Evolutionary conservation across 306 rosid genomes (phyloP).

Genomic region (Vigna unguiculata): DNA sequence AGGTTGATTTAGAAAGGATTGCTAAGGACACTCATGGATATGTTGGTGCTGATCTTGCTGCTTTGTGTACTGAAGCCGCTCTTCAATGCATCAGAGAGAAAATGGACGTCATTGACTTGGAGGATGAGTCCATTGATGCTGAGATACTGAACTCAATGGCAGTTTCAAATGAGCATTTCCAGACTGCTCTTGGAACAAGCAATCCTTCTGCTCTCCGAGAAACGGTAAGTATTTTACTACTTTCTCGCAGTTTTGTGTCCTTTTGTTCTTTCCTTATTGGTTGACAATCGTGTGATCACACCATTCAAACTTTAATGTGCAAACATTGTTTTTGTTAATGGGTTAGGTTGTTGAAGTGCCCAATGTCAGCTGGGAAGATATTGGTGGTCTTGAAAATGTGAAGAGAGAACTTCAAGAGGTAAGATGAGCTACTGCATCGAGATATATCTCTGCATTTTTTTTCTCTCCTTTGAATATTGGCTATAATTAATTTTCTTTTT

Average conservation of each 20-base stretch:
- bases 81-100: conserved; percentile 98
- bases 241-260: neutral
- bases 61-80: conserved; percentile 97
- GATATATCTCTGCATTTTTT: neutral
- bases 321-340: conserved; percentile 31
- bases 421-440: conserved; percentile 30
- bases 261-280: conserved; percentile 32
- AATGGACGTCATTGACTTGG: conserved; percentile 96
- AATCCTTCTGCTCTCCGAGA: conserved; percentile 98
- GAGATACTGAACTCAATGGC: conserved; percentile 99
- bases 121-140: conserved; percentile 94
- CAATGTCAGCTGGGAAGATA: conserved; percentile 90
- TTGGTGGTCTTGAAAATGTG: conserved; percentile 98
- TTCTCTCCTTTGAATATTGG: conserved; percentile 14
- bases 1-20: conserved; percentile 96
- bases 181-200: conserved; percentile 96
- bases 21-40: conserved; percentile 93
- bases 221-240: conserved; percentile 64
- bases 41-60: conserved; percentile 97
- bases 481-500: conserved; percentile 20
- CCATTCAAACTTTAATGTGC: conserved; percentile 10
- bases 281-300: neutral
- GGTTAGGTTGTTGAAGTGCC: conserved; percentile 97
- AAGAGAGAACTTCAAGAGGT: conserved; percentile 99
- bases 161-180: conserved; percentile 92